phyloP scores from a whole-genome alignment of 2,329 filamentous ascomycete genomes.

The Apiospora arundinis region DNA sequence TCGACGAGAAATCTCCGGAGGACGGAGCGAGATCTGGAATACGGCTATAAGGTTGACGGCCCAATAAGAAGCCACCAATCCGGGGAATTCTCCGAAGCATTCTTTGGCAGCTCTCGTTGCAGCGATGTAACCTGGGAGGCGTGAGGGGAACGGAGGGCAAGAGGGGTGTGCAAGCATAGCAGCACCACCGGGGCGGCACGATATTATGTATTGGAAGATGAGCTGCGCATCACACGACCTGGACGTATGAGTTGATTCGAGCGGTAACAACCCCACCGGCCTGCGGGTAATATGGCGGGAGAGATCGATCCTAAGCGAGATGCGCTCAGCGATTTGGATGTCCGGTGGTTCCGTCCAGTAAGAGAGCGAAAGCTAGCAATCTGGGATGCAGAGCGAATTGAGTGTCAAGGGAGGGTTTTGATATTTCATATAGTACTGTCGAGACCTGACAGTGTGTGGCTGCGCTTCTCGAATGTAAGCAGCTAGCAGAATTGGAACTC shows the following conservation, averaged over 20 bases:
- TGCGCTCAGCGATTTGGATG: background rate
- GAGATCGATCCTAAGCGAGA: background rate
- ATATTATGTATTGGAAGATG: background rate
- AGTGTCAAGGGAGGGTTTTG: too few relatives aligned
- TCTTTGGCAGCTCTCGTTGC: background rate
- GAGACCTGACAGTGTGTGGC: too few relatives aligned
- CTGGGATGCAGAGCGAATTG: too few relatives aligned
- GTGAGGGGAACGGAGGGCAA: background rate
- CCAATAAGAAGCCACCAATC: slow-evolving; percentile 17
- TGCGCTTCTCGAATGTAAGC: too few relatives aligned
- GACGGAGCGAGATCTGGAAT: background rate
- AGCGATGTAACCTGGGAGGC: background rate
- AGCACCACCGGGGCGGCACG: background rate
- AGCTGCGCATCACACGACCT: background rate
- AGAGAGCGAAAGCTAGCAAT: too few relatives aligned
- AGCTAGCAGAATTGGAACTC: too few relatives aligned
- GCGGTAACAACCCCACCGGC: background rate
- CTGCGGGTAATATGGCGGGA: background rate
- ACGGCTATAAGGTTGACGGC: slow-evolving; percentile 9
- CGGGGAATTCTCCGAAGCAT: background rate
- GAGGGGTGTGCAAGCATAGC: background rate
- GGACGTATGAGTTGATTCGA: background rate
- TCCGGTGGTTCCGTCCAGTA: background rate
- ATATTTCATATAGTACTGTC: too few relatives aligned
- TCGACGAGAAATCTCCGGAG: background rate